phyloP scores from a whole-genome alignment of 352 stramenopile genomes.

The Phytophthora cajani region DNA sequence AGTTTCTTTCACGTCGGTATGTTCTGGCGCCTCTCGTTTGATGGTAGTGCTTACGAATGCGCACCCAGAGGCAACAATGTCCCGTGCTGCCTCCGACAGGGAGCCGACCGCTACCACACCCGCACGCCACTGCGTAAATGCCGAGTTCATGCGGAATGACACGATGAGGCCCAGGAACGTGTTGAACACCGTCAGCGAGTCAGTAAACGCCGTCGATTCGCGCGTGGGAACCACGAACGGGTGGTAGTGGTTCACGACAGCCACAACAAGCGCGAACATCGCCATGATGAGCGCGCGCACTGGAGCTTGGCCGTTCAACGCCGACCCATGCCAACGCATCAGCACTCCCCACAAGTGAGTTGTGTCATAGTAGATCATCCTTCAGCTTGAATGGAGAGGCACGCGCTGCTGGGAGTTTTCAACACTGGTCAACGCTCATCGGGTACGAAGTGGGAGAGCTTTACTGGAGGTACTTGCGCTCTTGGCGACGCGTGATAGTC shows the following conservation, averaged over 20 bases:
- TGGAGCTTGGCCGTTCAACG: constrained; percentile 73
- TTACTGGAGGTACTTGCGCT: not conserved
- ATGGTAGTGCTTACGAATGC: constrained; percentile 67
- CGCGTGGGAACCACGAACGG: constrained; percentile 71
- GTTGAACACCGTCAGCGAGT: constrained; percentile 88
- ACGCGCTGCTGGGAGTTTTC: constrained; percentile 10
- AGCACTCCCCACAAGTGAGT: constrained; percentile 61
- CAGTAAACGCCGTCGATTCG: constrained; percentile 74
- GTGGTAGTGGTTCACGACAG: constrained; percentile 58
- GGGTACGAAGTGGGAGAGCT: constrained; percentile 7
- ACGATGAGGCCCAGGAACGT: constrained; percentile 82
- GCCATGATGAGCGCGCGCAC: constrained; percentile 72
- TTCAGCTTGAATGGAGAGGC: constrained; percentile 2
- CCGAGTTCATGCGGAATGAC: constrained; percentile 85
- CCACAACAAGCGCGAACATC: constrained; percentile 61
- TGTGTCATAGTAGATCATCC: constrained; percentile 88
- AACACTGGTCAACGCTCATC: not conserved
- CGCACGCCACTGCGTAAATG: constrained; percentile 79
- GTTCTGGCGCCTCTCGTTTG: constrained; percentile 21
- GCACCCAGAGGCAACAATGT: constrained; percentile 76
- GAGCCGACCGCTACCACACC: constrained; percentile 71
- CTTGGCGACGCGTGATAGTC: constrained; percentile 28
- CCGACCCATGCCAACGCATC: constrained; percentile 75
- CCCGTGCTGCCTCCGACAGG: constrained; percentile 65
- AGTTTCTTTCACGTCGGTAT: not conserved